Conservation (phyloP, 306 rosid species). For the Vigna radiata region DNA sequence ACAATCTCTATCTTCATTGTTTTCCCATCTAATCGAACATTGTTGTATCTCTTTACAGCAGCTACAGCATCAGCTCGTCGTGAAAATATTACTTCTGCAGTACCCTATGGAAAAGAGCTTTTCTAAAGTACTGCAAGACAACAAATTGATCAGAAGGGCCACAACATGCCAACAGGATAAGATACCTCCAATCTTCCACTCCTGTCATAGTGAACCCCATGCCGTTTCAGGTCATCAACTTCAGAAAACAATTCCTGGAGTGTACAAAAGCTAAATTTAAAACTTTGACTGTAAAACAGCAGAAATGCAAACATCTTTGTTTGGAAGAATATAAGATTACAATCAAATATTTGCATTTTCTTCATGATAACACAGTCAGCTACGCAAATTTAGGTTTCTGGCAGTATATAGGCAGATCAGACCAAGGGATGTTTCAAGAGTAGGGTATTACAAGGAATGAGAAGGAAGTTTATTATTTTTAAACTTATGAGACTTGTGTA, state of each 20-base stretch:
- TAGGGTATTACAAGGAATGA: not conserved
- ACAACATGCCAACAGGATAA: slow-evolving; percentile 43
- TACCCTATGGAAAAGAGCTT: slow-evolving; percentile 72
- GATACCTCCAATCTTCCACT: slow-evolving; percentile 98
- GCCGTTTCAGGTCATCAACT: slow-evolving; percentile 92
- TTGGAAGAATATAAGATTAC: not conserved
- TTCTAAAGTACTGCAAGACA: slow-evolving; percentile 49
- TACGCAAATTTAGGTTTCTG: not conserved
- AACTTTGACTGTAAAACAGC: not conserved
- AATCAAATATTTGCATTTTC: not conserved
- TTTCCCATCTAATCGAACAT: slow-evolving; percentile 93
- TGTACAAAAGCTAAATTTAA: slow-evolving; percentile 7
- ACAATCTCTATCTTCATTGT: slow-evolving; percentile 95
- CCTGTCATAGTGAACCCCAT: slow-evolving; percentile 78
- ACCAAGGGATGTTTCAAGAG: not conserved
- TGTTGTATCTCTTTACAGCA: slow-evolving; percentile 93
- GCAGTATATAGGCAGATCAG: not conserved
- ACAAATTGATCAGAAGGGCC: slow-evolving; percentile 46
- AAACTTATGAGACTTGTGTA: not conserved
- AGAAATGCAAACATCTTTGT: not conserved
- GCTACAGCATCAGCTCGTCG: slow-evolving; percentile 82
- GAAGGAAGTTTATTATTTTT: not conserved
- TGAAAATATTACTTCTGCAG: slow-evolving; percentile 89
- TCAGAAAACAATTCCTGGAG: slow-evolving; percentile 93
- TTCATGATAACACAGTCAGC: slow-evolving; percentile 7